Conservation (phyloP, 2,329 filamentous ascomycete species). For the Periglandula ipomoeae region DNA sequence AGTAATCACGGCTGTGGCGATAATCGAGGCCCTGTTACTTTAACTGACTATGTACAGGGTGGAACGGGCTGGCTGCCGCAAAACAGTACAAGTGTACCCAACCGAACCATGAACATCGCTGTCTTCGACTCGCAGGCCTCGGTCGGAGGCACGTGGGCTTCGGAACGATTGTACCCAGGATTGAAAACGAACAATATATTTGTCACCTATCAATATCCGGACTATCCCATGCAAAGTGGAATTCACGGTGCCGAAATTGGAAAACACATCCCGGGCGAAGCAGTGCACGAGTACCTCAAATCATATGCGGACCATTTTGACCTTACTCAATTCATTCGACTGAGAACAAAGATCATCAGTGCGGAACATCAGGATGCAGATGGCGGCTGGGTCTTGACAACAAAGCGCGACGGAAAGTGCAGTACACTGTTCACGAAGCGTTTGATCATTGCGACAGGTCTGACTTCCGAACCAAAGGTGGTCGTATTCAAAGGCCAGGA, state of each 20-base stretch:
- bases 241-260: conserved; percentile 37
- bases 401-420: conserved; percentile 13
- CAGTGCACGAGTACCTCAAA: conserved; percentile 38
- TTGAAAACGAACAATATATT: conserved; percentile 67
- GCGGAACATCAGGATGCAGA: conserved; percentile 32
- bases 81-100: conserved; percentile 53
- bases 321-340: conserved; percentile 30
- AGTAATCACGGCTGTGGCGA: too few relatives aligned
- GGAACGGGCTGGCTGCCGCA: conserved; percentile 49
- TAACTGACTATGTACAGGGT: conserved; percentile 13
- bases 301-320: conserved; percentile 34
- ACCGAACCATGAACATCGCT: conserved; percentile 43
- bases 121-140: conserved; percentile 49
- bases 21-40: too few relatives aligned
- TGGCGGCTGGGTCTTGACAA: conserved; percentile 34
- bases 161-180: conserved; percentile 56
- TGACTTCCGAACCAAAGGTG: conserved; percentile 39
- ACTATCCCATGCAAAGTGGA: conserved; percentile 58
- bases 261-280: conserved; percentile 38
- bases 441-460: conserved; percentile 45
- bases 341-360: conserved; percentile 27
- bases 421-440: conserved; percentile 31
- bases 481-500: conserved; percentile 38
- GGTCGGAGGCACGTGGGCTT: conserved; percentile 62
- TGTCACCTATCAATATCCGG: conserved; percentile 64